phyloP scores from a whole-genome alignment of 352 stramenopile genomes.

The Globisporangium spiculum region DNA sequence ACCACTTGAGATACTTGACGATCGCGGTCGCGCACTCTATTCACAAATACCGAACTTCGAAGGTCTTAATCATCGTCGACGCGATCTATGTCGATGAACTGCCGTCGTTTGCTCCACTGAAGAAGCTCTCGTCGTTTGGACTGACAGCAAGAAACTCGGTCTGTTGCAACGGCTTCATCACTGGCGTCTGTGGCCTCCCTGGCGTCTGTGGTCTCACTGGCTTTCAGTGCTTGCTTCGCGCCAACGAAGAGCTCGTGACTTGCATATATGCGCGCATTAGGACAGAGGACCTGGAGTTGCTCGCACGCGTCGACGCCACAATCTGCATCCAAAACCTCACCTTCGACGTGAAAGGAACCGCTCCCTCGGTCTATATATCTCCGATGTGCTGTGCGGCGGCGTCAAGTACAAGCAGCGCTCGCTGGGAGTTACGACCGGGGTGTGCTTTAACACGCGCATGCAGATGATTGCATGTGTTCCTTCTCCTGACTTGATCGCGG shows the following conservation, averaged over 20 bases:
- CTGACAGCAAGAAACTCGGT: background rate
- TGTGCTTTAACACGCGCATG: constrained; percentile 48
- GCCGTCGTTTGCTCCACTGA: constrained; percentile 16
- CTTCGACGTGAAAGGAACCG: background rate
- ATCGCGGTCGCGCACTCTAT: background rate
- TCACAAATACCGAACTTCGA: constrained; percentile 3
- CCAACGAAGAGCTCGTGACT: constrained; percentile 20
- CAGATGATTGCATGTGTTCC: constrained; percentile 44
- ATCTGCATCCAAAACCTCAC: constrained; percentile 12
- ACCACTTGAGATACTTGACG: background rate
- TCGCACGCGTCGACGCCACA: background rate
- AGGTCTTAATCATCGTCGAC: constrained; percentile 16
- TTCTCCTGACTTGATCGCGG: constrained; percentile 28
- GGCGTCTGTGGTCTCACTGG: constrained; percentile 16
- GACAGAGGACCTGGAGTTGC: constrained; percentile 16
- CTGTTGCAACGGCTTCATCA: background rate
- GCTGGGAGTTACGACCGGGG: constrained; percentile 17
- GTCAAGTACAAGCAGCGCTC: constrained; percentile 32
- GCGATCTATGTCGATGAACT: constrained; percentile 18
- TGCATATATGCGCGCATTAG: constrained; percentile 27
- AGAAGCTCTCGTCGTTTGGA: background rate
- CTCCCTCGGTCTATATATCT: constrained; percentile 23
- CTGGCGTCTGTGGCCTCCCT: background rate
- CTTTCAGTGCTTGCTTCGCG: constrained; percentile 27
- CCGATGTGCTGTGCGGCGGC: constrained; percentile 26